These are phyloP conservation scores for Xylariales sp. DNA, from an alignment of 2,329 filamentous ascomycete species.

Conservation along the genomic window DNA sequence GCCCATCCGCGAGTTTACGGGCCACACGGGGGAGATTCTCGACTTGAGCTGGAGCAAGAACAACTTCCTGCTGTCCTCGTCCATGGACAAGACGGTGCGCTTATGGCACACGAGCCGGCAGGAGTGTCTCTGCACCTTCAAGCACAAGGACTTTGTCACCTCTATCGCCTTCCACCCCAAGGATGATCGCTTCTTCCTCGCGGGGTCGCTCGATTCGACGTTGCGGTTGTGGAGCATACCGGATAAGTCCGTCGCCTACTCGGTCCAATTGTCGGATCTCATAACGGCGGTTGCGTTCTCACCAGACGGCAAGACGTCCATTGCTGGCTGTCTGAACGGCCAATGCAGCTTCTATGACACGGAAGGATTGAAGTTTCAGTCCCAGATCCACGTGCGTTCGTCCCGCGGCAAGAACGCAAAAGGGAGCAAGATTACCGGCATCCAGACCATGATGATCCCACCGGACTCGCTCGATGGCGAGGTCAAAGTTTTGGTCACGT, in stretches of 20 bases:
- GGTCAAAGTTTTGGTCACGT: conserved; percentile 82
- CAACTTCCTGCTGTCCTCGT: conserved; percentile 91
- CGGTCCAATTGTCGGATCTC: conserved; percentile 73
- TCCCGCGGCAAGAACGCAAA: conserved; percentile 90
- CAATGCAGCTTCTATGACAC: conserved; percentile 90
- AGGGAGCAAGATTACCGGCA: conserved; percentile 95
- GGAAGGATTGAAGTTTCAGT: conserved; percentile 77
- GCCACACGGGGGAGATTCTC: conserved; percentile 80
- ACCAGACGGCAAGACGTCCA: conserved; percentile 83
- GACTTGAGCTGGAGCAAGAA: conserved; percentile 99
- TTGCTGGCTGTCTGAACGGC: conserved; percentile 83
- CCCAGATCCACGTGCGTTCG: conserved; percentile 89
- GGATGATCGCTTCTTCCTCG: conserved; percentile 95
- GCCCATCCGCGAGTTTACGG: conserved; percentile 73
- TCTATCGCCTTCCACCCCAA: conserved; percentile 91
- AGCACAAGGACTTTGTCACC: conserved; percentile 92
- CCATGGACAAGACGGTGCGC: conserved; percentile 96
- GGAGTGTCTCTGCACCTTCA: conserved; percentile 90
- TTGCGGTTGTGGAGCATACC: conserved; percentile 94
- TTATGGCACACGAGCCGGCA: conserved; percentile 84
- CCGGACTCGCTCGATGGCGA: conserved; percentile 51
- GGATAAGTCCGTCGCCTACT: conserved; percentile 87
- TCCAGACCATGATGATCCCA: conserved; percentile 66
- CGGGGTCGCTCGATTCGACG: conserved; percentile 85
- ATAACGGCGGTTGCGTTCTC: conserved; percentile 93